These are phyloP conservation scores for Dioscorea dumetorum DNA, from an alignment of 106 monocot species.

Conservation along the genomic window DNA sequence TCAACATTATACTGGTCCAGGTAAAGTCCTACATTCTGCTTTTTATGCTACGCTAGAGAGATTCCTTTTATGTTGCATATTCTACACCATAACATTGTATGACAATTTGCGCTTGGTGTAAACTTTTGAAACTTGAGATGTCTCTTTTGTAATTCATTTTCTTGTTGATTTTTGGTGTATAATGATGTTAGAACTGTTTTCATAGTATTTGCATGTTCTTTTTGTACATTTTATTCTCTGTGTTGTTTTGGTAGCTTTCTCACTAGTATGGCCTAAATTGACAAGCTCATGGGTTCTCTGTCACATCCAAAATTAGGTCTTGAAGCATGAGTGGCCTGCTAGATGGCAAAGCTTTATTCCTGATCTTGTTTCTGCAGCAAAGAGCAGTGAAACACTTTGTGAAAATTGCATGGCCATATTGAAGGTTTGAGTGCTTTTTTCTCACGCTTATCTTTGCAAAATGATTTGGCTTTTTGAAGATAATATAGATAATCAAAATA, in stretches of 20 bases:
- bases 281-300: too few species aligned
- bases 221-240: too few species aligned
- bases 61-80: too few species aligned
- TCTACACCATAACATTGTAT: too few species aligned
- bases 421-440: slow-evolving; percentile 38
- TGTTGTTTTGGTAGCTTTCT: too few species aligned
- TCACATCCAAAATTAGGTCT: slow-evolving; percentile 33
- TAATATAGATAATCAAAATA: background rate
- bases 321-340: slow-evolving; percentile 99
- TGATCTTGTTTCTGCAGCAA: slow-evolving; percentile 94
- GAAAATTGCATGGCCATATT: slow-evolving; percentile 99
- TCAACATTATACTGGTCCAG: slow-evolving; percentile 97
- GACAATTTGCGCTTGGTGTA: too few species aligned
- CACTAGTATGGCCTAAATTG: too few species aligned
- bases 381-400: slow-evolving; percentile 92
- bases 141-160: background rate
- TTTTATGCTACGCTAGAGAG: too few species aligned
- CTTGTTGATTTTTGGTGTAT: background rate
- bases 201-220: too few species aligned
- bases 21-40: slow-evolving; percentile 18
- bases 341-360: slow-evolving; percentile 95
- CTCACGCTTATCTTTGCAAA: background rate
- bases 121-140: too few species aligned
- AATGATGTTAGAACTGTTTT: too few species aligned
- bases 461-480: too few species aligned